Conservation (phyloP, 345 rosid genomes). For the Hypericum androsaemum region DNA sequence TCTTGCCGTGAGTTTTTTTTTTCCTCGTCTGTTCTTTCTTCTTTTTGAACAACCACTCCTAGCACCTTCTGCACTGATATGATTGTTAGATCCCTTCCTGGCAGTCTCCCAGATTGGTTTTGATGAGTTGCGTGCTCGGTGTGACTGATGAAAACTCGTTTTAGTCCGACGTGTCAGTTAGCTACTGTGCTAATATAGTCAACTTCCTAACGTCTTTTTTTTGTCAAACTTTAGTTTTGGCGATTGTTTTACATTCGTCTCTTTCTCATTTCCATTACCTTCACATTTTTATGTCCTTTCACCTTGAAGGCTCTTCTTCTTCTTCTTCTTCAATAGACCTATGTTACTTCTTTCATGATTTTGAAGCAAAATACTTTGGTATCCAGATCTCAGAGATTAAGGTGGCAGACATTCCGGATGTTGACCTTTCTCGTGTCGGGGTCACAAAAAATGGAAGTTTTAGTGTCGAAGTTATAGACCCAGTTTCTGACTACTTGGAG, state of each 20-base stretch:
- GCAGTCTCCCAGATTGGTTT: no score
- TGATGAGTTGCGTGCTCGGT: no score
- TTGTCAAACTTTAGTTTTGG: no score
- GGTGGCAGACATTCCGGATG: conserved; percentile 75
- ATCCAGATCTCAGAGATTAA: conserved; percentile 78
- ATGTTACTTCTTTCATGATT: neutral
- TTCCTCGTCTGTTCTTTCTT: neutral
- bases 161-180: no score
- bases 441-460: conserved; percentile 58
- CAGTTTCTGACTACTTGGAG: conserved; percentile 85
- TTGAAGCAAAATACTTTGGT: conserved; percentile 4
- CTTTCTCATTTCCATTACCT: no score
- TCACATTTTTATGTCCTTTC: no score
- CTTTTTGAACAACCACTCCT: neutral
- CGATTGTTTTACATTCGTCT: no score
- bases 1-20: conserved; percentile 66
- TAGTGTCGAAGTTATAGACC: conserved; percentile 75
- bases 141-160: no score
- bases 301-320: neutral
- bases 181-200: no score
- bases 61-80: no score
- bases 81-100: no score
- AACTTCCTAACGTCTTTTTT: no score
- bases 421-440: conserved; percentile 64
- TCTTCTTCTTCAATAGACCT: neutral